phyloP scores from a whole-genome alignment of 83 land plant species.

The Picea abies region DNA sequence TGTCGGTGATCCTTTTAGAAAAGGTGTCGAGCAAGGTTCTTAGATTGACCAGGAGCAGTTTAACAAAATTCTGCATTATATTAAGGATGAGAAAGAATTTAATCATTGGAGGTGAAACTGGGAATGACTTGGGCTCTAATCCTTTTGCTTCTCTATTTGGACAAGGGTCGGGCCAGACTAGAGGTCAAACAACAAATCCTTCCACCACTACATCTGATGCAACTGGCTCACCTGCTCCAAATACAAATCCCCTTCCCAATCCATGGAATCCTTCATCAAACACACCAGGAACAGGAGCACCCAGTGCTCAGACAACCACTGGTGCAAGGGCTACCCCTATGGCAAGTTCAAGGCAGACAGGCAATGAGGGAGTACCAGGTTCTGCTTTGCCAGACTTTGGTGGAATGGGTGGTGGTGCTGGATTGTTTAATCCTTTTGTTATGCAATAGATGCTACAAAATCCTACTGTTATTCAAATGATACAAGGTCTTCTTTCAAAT shows the following conservation, averaged over 20 bases:
- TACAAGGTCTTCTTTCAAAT: constrained; percentile 80
- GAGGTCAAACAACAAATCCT: constrained; percentile 24
- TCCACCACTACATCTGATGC: constrained; percentile 42
- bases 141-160: constrained; percentile 88
- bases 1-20: too few relatives aligned
- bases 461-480: constrained; percentile 44
- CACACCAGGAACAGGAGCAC: background rate
- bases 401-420: constrained; percentile 20
- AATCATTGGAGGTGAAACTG: too few relatives aligned
- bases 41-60: too few relatives aligned
- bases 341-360: constrained; percentile 34
- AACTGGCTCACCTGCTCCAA: constrained; percentile 63
- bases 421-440: constrained; percentile 45
- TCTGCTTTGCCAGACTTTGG: constrained; percentile 33
- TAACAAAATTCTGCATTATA: too few relatives aligned
- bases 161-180: too few relatives aligned
- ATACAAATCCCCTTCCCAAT: constrained; percentile 91
- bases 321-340: constrained; percentile 42
- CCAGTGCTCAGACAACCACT: background rate
- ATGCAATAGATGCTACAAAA: too few relatives aligned
- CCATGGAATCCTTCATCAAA: constrained; percentile 69
- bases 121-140: constrained; percentile 15
- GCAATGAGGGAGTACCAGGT: constrained; percentile 53
- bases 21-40: too few relatives aligned
- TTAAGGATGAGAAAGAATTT: too few relatives aligned